Conservation (phyloP, 2,329 filamentous ascomycete genomes). For the Alternaria ethzedia region DNA sequence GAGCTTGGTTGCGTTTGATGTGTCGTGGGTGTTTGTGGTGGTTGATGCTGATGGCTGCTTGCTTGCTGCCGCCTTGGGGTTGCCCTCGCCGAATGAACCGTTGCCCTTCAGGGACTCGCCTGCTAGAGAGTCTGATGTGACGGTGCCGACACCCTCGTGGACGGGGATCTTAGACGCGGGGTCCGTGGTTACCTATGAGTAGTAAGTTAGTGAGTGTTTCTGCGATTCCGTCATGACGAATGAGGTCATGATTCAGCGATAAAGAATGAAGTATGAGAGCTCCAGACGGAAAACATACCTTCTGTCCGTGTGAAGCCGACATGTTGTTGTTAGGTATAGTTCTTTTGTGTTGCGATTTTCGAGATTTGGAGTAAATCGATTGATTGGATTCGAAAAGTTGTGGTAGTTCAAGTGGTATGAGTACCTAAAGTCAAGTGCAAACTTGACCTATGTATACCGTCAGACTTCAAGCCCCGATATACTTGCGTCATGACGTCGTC, state of each 20-base stretch:
- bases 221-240: not conserved
- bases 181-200: constrained; percentile 55
- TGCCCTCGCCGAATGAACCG: constrained; percentile 66
- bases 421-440: not conserved
- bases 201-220: constrained; percentile 6
- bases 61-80: constrained; percentile 60
- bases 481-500: constrained; percentile 26
- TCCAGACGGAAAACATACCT: constrained; percentile 15
- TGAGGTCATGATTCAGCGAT: not conserved
- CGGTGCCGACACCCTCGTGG: constrained; percentile 67
- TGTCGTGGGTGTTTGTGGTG: constrained; percentile 64
- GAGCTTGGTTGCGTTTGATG: constrained; percentile 59
- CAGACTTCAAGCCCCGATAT: constrained; percentile 11
- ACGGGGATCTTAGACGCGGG: constrained; percentile 55
- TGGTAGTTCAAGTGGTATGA: not conserved
- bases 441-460: constrained; percentile 1
- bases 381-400: not conserved
- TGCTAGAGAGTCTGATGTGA: constrained; percentile 75
- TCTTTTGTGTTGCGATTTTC: not conserved
- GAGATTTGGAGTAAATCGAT: not conserved
- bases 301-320: constrained; percentile 23
- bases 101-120: constrained; percentile 69
- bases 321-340: constrained; percentile 6
- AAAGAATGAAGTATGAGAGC: not conserved
- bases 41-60: constrained; percentile 59